These are phyloP conservation scores for Vitis rupestris DNA, from an alignment of 164 flowering plant genomes.

Conservation along the genomic window DNA sequence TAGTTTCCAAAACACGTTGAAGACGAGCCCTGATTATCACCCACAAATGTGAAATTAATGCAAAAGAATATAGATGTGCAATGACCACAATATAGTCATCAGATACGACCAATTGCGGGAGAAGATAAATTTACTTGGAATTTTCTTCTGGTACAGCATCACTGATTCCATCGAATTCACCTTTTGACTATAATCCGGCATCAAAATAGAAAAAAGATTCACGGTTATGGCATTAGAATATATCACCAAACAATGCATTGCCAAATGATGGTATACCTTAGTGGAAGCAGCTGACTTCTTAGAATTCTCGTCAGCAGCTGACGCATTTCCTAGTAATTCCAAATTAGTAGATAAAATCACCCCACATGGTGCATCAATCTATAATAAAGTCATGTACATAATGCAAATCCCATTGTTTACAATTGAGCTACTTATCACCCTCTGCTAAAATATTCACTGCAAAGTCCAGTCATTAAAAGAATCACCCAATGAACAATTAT, in stretches of 20 bases:
- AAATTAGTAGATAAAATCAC: neutral
- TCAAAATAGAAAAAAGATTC: conserved; percentile 10
- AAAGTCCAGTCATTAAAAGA: too few relatives aligned
- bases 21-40: conserved; percentile 61
- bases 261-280: conserved; percentile 35
- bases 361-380: neutral
- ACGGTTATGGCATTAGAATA: conserved; percentile 1
- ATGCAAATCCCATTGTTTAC: too few relatives aligned
- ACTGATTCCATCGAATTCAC: conserved; percentile 30
- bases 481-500: too few relatives aligned
- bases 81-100: conserved; percentile 3
- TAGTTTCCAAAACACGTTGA: conserved; percentile 68
- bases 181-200: conserved; percentile 32
- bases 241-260: neutral
- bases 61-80: conserved; percentile 3
- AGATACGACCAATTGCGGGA: conserved; percentile 7
- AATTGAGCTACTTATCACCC: too few relatives aligned
- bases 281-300: conserved; percentile 30
- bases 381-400: neutral
- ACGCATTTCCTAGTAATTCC: conserved; percentile 22
- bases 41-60: conserved; percentile 14
- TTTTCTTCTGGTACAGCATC: conserved; percentile 58
- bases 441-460: too few relatives aligned
- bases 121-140: conserved; percentile 55
- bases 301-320: conserved; percentile 29